Percentiles rank a stretch among this genome's conserved stretches.
Evolutionary conservation across 305 asterid genomes (phyloP).

Genomic region (Fraxinus nigra): DNA sequence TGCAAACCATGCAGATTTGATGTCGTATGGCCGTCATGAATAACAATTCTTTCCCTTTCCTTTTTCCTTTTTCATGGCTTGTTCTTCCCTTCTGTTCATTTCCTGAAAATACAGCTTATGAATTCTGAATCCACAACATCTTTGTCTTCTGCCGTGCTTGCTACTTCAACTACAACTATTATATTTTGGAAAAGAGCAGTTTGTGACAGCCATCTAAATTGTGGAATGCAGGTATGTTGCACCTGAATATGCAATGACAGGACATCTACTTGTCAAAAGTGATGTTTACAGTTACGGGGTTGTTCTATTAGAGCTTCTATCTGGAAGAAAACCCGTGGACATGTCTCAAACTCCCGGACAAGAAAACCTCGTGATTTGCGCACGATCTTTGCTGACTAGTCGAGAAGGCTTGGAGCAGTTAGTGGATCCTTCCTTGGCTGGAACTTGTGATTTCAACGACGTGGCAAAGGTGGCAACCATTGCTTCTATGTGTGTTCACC

Average conservation of each 20-base stretch:
- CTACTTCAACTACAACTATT: neutral
- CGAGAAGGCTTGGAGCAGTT: constrained; percentile 80
- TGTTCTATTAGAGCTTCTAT: constrained; percentile 77
- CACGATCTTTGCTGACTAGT: constrained; percentile 73
- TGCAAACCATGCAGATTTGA: neutral
- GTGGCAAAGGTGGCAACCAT: constrained; percentile 96
- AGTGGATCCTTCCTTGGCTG: constrained; percentile 77
- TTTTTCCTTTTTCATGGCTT: neutral
- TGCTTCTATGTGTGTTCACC: constrained; percentile 93
- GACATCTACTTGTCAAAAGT: constrained; percentile 88
- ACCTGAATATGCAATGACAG: constrained; percentile 98
- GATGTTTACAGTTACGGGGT: constrained; percentile 95
- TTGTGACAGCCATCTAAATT: neutral
- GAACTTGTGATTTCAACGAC: constrained; percentile 68
- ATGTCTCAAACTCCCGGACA: constrained; percentile 90
- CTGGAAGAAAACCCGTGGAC: constrained; percentile 94
- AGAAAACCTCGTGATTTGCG: constrained; percentile 95
- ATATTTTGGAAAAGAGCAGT: neutral
- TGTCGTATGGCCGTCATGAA: neutral
- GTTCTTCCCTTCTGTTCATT: neutral
- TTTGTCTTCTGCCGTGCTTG: neutral
- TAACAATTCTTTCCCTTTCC: neutral
- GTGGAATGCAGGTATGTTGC: constrained; percentile 71
- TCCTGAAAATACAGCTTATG: neutral
- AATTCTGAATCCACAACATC: neutral